A percentile compares a stretch with the other conserved stretches of the same genome.
Evolutionary conservation across 1,139 yeast genomes (phyloP).

Genomic region (Yamadazyma sp.): DNA sequence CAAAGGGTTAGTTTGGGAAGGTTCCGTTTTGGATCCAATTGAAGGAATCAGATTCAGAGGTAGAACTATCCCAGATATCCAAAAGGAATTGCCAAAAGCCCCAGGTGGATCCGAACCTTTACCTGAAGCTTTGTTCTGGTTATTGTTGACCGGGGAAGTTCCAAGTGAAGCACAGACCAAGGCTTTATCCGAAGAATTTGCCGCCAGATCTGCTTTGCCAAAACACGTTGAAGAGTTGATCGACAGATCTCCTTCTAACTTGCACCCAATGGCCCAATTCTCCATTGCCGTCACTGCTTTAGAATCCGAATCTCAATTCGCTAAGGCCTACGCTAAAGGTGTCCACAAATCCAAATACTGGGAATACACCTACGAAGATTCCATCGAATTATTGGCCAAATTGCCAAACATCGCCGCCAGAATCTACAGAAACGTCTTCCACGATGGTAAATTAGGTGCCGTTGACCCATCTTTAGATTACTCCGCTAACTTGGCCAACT

Average conservation of each 20-base stretch:
- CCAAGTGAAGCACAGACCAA: slow-evolving; percentile 78
- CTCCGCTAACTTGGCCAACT: slow-evolving; percentile 83
- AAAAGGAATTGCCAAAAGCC: slow-evolving; percentile 88
- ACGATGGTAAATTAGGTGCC: slow-evolving; percentile 77
- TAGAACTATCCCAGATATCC: slow-evolving; percentile 94
- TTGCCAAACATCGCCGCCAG: slow-evolving; percentile 91
- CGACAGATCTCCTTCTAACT: slow-evolving; percentile 78
- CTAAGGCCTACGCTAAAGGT: slow-evolving; percentile 88
- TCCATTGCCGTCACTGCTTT: slow-evolving; percentile 90
- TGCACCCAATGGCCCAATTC: slow-evolving; percentile 98
- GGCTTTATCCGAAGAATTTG: slow-evolving; percentile 78
- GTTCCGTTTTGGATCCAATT: slow-evolving; percentile 95
- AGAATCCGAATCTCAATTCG: slow-evolving; percentile 87
- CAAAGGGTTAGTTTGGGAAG: slow-evolving; percentile 98
- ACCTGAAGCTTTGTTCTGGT: slow-evolving; percentile 94
- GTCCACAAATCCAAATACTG: slow-evolving; percentile 86
- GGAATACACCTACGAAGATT: slow-evolving; percentile 91
- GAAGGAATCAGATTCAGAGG: slow-evolving; percentile 99
- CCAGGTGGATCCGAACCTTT: slow-evolving; percentile 82
- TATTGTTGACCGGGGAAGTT: slow-evolving; percentile 85
- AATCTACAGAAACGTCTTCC: slow-evolving; percentile 88
- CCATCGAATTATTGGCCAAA: slow-evolving; percentile 84
- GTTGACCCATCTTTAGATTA: slow-evolving; percentile 80
- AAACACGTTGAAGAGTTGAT: slow-evolving; percentile 80
- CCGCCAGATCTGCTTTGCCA: slow-evolving; percentile 83